Percentiles rank a stretch among this genome's conserved stretches.
phyloP scores from a whole-genome alignment of 768 basidiomycete genomes.

The Chalciporus pseudorubinellus region DNA sequence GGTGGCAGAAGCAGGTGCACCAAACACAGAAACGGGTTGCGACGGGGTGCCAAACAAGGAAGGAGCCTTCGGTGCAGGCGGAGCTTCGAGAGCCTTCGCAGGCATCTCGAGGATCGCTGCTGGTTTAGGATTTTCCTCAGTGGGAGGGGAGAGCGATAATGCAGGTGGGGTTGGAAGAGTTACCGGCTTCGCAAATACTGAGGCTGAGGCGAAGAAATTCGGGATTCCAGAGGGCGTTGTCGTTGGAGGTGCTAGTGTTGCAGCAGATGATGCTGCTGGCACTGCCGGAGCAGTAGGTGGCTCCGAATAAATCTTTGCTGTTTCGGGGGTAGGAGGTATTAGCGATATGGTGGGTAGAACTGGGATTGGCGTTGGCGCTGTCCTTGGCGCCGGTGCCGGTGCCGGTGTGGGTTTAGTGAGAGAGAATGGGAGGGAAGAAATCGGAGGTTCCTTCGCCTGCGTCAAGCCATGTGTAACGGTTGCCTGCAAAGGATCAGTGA shows the following conservation, averaged over 20 bases:
- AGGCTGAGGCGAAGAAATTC: slow-evolving; percentile 62
- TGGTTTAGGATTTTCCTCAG: slow-evolving; percentile 10
- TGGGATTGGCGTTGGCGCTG: slow-evolving; percentile 14
- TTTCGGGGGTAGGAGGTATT: slow-evolving; percentile 27
- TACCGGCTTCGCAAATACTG: slow-evolving; percentile 42
- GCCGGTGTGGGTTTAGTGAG: slow-evolving; percentile 39
- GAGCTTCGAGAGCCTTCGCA: neutral
- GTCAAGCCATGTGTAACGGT: slow-evolving; percentile 40
- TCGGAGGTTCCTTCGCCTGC: slow-evolving; percentile 63
- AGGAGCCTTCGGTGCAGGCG: neutral
- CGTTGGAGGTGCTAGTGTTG: slow-evolving; percentile 9
- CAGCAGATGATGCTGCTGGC: slow-evolving; percentile 1
- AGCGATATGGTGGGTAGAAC: slow-evolving; percentile 23
- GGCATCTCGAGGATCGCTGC: neutral
- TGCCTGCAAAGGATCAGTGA: slow-evolving; percentile 24
- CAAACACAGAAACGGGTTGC: slow-evolving; percentile 7
- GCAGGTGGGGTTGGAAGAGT: slow-evolving; percentile 11
- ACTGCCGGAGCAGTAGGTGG: neutral
- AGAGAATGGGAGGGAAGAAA: slow-evolving; percentile 62
- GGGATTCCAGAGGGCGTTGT: slow-evolving; percentile 39
- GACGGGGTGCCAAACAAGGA: slow-evolving; percentile 11
- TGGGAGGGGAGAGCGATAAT: slow-evolving; percentile 23
- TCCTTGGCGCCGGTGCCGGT: slow-evolving; percentile 4
- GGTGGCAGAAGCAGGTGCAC: slow-evolving; percentile 1
- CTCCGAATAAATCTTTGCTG: slow-evolving; percentile 16